Base-by-base conservation (phyloP, 768 basidiomycete species). In the Xanthoconium purpureum region DNA sequence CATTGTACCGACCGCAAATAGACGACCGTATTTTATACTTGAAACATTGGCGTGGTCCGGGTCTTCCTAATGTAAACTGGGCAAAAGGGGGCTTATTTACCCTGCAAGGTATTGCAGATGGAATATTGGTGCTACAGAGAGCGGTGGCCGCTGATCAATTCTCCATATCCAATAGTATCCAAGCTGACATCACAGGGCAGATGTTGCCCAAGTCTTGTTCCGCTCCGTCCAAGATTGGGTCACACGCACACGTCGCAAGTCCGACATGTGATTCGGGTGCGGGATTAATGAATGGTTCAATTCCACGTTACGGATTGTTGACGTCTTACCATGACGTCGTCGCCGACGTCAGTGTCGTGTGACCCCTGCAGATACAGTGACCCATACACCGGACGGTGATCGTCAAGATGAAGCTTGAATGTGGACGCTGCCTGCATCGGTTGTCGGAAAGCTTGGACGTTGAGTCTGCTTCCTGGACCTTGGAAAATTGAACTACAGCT, bases 1-100 rank as follows among this genome's bases (percentile, higher is more conserved):
- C 55, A 38, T 54, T 68, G 65, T 68, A 69, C 30, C 47, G 24
- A 49, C 37, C 28, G 47, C 60, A 35, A 69, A 72, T 70, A 70
- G 70, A 70, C 56, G 39, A 54, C 39, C 28, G 13, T 57, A 52
- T 57, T 62, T 62, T 55, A 52, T 50, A 56, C 32, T 24, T 62
- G 63, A 58, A 50, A 52, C 44, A 44, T 17, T 20, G 11, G 39
- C 35, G 28, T 48, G 32, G 14, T 14, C 15, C 30, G 20, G 18
- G 15, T 13, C 12, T 42, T 20, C 32, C 33, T 18, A 5, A n/a
- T 53, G 36, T 14, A 47, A 55, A 24, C 24, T 2, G 54, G 57
- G 54, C 63, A 47, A 53, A 8, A 4, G 32, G 32, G 7, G 39
- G 20, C 30, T 12, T 9, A 30, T 44, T 43, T 46, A 18, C 42